Evolutionary conservation across 768 basidiomycete species (phyloP).

Genomic region (Lentinula sp.): DNA sequence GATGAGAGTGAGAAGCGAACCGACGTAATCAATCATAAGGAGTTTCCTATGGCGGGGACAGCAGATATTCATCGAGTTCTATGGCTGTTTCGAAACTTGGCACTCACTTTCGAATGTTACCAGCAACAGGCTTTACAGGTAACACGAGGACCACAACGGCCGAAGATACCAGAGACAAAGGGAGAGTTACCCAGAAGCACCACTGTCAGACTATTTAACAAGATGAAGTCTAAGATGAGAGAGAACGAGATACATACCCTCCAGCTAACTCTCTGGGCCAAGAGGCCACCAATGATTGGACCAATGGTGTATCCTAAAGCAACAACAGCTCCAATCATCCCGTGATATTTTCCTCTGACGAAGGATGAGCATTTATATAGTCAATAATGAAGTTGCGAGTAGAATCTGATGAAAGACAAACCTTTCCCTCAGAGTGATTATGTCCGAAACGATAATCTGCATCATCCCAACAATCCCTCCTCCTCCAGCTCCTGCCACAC

Average conservation of each 20-base stretch:
- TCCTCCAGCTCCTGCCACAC: conserved; percentile 64
- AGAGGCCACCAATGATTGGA: conserved; percentile 59
- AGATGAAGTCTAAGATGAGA: background rate
- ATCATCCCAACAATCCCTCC: conserved; percentile 65
- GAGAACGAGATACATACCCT: conserved; percentile 26
- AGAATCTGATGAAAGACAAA: conserved; percentile 11
- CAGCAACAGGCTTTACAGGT: conserved; percentile 61
- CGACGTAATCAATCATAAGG: conserved; percentile 59
- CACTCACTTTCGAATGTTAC: conserved; percentile 44
- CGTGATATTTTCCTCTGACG: conserved; percentile 68
- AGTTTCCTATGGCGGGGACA: conserved; percentile 43
- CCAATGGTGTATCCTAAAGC: conserved; percentile 62
- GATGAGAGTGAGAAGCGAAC: conserved; percentile 48
- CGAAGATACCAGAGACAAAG: conserved; percentile 47
- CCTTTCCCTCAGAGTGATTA: conserved; percentile 68
- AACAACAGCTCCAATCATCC: conserved; percentile 53
- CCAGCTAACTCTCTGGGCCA: conserved; percentile 60
- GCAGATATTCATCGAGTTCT: background rate
- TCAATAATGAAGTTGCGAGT: background rate
- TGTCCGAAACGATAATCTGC: conserved; percentile 69
- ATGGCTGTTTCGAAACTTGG: background rate
- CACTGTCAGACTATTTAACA: conserved; percentile 30
- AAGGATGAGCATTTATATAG: background rate
- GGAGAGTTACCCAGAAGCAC: conserved; percentile 73
- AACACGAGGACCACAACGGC: conserved; percentile 56